Evolutionary conservation across 495 filamentous ascomycete genomes (phyloP), one percentile per base, ranked within the genome.

Genomic region (Bacidia rubella): DNA sequence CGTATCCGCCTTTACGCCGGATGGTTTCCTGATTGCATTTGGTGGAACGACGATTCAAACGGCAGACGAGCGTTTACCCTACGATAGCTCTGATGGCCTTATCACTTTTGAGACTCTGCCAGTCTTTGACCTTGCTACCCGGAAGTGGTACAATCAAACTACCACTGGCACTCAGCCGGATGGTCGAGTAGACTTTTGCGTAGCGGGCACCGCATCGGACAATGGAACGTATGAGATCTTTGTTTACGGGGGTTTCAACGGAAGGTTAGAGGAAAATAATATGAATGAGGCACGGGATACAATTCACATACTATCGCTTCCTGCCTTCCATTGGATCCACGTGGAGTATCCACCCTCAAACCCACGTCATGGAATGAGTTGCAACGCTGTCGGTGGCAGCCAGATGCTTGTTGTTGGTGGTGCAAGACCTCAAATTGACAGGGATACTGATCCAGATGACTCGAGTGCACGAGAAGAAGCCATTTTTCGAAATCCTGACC

Each of bases 311-410:
- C 62, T 74, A 10, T 68, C 65, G 32, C 52, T 75, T 2, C 71
- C 71, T 0, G 70, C 69, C n/a, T 75, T 74, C 42, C 55, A 64
- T 29, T 74, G 72, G 64, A 63, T 68, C 25, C 58, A 60, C 26
- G 60, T 62, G 3, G 43, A 62, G 2, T 57, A 59, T 32, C 21
- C 24, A 11, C 57, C 60, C 1, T 38, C 50, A 20, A 41, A 57
- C 27, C 56, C 56, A 11, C 48, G 52, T 24, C 11, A 47, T 4
- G 47, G 15, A 11, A 51, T 52, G 7, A 55, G 47, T 15, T 62
- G 60, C 21, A 29, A 59, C 3, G 51, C 49, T 19, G 56, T 61
- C 11, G 60, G 55, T 5, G 53, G 52, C 2, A 56, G 59, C 22
- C 60, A 63, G 17, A 58, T 63, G 2, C 1, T 63, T 3, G 48